Evolutionary conservation across 345 rosid species (phyloP), one percentile per base, ranked within the genome.

Genomic region (Gossypium anomalum): DNA sequence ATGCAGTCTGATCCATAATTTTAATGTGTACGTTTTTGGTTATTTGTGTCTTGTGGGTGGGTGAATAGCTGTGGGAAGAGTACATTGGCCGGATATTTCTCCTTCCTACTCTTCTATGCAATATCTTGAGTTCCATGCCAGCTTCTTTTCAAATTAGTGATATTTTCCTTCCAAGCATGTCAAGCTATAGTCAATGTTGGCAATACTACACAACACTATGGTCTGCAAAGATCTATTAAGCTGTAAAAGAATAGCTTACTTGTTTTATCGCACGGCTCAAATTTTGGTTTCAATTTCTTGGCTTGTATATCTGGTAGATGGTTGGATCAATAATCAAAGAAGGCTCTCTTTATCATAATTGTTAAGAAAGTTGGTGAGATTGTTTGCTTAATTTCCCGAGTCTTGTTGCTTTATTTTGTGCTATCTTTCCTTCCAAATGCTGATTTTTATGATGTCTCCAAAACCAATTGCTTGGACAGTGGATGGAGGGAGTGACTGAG

Each of bases 401-500:
- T 45, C 44, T 65, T 44, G 15, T 65, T 2, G 8, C 13, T 63
- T 17, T 43, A 19, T 64, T 64, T 41, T 62, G 0, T 63, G 44
- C 15, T 61, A 10, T 62, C 56, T 52, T 64, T 20, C 34, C 41
- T 64, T 23, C 70, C 48, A 27, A 43, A 59, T 38, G 17, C 4
- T 29, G 51, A 51, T 64, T 14, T 76, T 70, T 63, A 72, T 76
- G 45, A 73, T 71, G 29, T 64, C 2, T 70, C 61, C 47, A 45
- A 41, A 70, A 64, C 51, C 27, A 53, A 71, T 81, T 83, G 52
- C 68, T 68, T 86, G 76, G 57, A 68, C 87, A 96, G 99, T 96
- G 99, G 99, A 84, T 76, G 59, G 90, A 83, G 75, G 89, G 80
- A 67, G 89, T 87, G 57, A 77, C 86, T 56, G 88, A 85, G 77